phyloP scores from a whole-genome alignment of 2,329 filamentous ascomycete genomes.

The Epichloe scottii region DNA sequence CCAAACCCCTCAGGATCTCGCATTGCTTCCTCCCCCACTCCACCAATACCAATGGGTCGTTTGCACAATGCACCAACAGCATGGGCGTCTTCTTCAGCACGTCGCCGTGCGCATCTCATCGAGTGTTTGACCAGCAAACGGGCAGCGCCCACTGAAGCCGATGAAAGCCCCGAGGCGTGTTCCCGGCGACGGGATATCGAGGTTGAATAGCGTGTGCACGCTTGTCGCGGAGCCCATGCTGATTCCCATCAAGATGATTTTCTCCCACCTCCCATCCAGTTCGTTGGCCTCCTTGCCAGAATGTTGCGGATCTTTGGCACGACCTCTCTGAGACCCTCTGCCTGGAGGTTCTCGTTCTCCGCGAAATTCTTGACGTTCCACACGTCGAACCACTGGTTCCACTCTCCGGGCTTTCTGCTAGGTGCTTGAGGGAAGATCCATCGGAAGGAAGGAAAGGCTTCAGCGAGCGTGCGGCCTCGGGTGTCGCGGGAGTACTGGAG shows the following conservation, averaged over 20 bases:
- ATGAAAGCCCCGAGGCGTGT: constrained; percentile 20
- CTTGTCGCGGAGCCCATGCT: constrained; percentile 33
- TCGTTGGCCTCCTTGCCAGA: constrained; percentile 21
- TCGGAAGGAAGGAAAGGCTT: constrained; percentile 30
- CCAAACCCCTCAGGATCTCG: constrained; percentile 24
- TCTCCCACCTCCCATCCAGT: constrained; percentile 24
- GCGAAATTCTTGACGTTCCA: constrained; percentile 28
- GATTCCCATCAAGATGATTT: constrained; percentile 31
- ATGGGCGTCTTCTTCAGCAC: constrained; percentile 28
- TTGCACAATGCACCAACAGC: constrained; percentile 31
- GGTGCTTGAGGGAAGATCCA: constrained; percentile 38
- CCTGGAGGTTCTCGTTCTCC: constrained; percentile 30
- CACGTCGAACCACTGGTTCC: constrained; percentile 39
- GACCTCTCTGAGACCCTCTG: constrained; percentile 25
- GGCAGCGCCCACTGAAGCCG: constrained; percentile 24
- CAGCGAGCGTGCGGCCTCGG: constrained; percentile 18
- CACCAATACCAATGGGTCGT: constrained; percentile 30
- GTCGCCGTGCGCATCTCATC: constrained; percentile 18
- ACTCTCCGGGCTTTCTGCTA: constrained; percentile 11
- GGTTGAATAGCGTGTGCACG: constrained; percentile 23
- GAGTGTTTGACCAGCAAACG: constrained; percentile 21
- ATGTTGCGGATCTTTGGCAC: constrained; percentile 20
- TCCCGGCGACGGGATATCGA: constrained; percentile 13
- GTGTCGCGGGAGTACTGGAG: constrained; percentile 21
- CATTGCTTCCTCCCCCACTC: constrained; percentile 22